phyloP scores from a whole-genome alignment of 2,329 filamentous ascomycete species.

The Colletotrichum gloeosporioides region DNA sequence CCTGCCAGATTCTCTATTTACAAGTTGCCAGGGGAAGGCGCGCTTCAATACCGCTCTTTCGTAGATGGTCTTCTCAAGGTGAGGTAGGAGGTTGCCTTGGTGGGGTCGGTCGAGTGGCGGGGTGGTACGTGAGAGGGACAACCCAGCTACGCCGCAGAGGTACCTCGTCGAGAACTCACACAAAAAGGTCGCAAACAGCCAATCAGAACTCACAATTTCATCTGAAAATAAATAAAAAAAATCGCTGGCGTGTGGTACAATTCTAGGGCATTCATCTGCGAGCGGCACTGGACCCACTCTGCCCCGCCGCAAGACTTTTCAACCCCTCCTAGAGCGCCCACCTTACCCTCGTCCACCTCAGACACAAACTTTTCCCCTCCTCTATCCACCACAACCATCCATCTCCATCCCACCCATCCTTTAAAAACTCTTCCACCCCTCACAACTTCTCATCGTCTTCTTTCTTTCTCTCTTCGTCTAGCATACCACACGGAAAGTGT shows the following conservation, averaged over 20 bases:
- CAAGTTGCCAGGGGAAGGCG: background rate
- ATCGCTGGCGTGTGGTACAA: conserved; percentile 1
- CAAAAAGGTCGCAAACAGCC: background rate
- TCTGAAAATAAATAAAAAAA: background rate
- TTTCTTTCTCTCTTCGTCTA: background rate
- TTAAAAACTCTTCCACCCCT: background rate
- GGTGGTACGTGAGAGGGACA: background rate
- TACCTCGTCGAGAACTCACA: background rate
- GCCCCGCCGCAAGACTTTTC: conserved; percentile 6
- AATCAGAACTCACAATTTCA: background rate
- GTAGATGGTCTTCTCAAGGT: background rate
- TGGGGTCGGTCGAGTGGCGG: conserved; percentile 1
- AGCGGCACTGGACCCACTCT: background rate
- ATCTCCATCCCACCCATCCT: background rate
- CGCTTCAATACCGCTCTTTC: conserved; percentile 4
- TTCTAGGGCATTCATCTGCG: conserved; percentile 8
- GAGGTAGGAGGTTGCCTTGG: background rate
- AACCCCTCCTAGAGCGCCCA: conserved; percentile 1
- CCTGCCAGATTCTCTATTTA: background rate
- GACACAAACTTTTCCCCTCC: background rate
- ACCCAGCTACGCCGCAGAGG: background rate
- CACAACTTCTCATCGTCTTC: background rate
- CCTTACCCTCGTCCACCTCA: background rate
- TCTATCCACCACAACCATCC: background rate
- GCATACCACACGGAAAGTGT: background rate